phyloP scores from a whole-genome alignment of 345 rosid species.

The Arabidopsis suecica region DNA sequence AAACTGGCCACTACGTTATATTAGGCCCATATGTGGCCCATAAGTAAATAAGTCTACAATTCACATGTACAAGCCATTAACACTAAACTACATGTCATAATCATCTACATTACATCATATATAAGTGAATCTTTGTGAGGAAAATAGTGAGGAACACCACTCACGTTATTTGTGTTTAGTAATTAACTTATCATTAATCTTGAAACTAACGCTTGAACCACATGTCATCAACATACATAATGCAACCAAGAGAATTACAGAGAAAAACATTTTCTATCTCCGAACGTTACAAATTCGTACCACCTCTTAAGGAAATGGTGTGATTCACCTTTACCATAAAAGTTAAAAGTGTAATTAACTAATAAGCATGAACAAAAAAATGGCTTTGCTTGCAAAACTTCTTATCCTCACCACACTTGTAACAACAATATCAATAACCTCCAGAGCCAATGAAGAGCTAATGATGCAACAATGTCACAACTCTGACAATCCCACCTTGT shows the following conservation, averaged over 20 bases:
- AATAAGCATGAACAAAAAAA: background rate
- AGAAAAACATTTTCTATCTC: slow-evolving; percentile 1
- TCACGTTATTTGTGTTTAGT: slow-evolving; percentile 28
- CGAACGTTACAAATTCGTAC: slow-evolving; percentile 31
- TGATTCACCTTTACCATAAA: background rate
- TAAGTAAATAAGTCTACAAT: too few species aligned
- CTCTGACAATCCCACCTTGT: slow-evolving; percentile 38
- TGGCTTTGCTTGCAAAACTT: slow-evolving; percentile 24
- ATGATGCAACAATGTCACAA: slow-evolving; percentile 44
- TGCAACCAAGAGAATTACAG: slow-evolving; percentile 18
- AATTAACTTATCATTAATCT: background rate
- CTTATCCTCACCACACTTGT: slow-evolving; percentile 22
- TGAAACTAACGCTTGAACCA: slow-evolving; percentile 35
- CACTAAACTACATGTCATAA: too few species aligned
- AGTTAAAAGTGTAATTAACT: background rate
- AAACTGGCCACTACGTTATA: background rate
- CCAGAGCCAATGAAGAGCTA: slow-evolving; percentile 38
- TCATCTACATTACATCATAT: too few species aligned
- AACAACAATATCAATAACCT: background rate
- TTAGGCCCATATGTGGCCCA: background rate
- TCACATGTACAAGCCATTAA: too few species aligned
- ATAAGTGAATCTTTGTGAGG: background rate
- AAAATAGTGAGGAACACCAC: slow-evolving; percentile 4
- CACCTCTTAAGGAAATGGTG: slow-evolving; percentile 5
- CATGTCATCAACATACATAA: slow-evolving; percentile 3